Conservation (phyloP, 2,329 filamentous ascomycete genomes). For the Eurotiales sp. region DNA sequence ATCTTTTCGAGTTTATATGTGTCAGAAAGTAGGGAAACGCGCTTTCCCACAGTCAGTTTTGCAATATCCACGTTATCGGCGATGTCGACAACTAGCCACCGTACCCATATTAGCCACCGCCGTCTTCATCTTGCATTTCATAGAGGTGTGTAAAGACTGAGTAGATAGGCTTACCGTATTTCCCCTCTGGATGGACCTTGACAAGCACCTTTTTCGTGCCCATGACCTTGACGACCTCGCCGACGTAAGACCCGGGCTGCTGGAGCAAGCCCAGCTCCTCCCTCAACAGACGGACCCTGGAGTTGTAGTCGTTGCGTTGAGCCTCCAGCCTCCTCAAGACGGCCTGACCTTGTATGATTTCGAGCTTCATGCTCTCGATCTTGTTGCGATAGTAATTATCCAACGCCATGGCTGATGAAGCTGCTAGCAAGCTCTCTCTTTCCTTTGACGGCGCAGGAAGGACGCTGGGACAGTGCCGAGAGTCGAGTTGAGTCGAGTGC, state of each 20-base stretch:
- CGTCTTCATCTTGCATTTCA: no score
- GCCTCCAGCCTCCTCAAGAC: slow-evolving; percentile 92
- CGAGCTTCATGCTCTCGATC: slow-evolving; percentile 99
- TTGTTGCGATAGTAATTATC: slow-evolving; percentile 99
- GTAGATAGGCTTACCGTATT: slow-evolving; percentile 72
- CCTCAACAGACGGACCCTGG: slow-evolving; percentile 84
- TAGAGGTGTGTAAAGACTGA: no score
- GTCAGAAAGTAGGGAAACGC: slow-evolving; percentile 92
- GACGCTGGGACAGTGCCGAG: neutral
- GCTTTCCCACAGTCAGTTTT: slow-evolving; percentile 96
- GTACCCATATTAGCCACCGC: slow-evolving; percentile 1
- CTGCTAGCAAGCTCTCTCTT: neutral
- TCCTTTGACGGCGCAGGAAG: slow-evolving; percentile 1
- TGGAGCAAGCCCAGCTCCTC: slow-evolving; percentile 95
- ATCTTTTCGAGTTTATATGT: slow-evolving; percentile 99
- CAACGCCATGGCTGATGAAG: slow-evolving; percentile 73
- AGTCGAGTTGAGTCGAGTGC: no score
- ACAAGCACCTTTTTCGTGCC: slow-evolving; percentile 98
- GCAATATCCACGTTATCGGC: slow-evolving; percentile 88
- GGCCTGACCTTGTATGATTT: slow-evolving; percentile 98
- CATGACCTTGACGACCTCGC: slow-evolving; percentile 99
- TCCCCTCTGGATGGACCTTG: slow-evolving; percentile 98
- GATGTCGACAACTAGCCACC: slow-evolving; percentile 80
- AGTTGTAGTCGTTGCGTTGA: slow-evolving; percentile 99
- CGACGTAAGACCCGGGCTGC: slow-evolving; percentile 96